Conservation (phyloP, 129 eudicot genomes). For the Flaveria ramosissima region DNA sequence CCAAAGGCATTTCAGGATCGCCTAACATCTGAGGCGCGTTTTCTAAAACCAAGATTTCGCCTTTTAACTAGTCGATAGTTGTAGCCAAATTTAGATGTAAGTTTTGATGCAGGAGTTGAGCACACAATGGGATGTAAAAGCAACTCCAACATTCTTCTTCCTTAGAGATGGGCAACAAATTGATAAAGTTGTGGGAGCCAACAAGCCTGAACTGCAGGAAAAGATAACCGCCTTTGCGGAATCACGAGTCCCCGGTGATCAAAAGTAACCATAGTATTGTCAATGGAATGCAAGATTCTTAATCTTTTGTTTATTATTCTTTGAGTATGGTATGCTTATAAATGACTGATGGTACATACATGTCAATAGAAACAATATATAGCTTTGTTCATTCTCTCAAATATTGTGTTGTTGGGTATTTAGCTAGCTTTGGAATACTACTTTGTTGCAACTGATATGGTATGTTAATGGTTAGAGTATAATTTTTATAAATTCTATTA, state of each 20-base stretch:
- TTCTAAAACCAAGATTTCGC: too few species aligned
- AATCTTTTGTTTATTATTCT: neutral
- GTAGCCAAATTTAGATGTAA: neutral
- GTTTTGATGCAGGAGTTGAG: conserved; percentile 66
- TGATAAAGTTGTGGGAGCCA: conserved; percentile 88
- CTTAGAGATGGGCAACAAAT: conserved; percentile 77
- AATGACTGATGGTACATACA: conserved; percentile 1
- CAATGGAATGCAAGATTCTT: neutral
- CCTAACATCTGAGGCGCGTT: too few species aligned
- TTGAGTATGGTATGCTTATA: conserved; percentile 11
- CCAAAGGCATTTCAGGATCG: too few species aligned
- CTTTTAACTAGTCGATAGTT: neutral
- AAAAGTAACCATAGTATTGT: conserved; percentile 21
- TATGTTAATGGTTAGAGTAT: neutral
- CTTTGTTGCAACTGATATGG: neutral
- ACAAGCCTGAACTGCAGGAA: conserved; percentile 66
- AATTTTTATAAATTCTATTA: neutral
- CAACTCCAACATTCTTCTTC: conserved; percentile 91
- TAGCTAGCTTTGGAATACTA: neutral
- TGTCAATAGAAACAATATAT: conserved; percentile 3
- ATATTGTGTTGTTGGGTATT: neutral
- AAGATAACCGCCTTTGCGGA: conserved; percentile 48
- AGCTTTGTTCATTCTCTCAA: neutral
- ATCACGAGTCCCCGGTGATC: conserved; percentile 34
- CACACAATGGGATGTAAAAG: conserved; percentile 81